phyloP scores from a whole-genome alignment of 257 asterid genomes.

The Capsicum chinense region DNA sequence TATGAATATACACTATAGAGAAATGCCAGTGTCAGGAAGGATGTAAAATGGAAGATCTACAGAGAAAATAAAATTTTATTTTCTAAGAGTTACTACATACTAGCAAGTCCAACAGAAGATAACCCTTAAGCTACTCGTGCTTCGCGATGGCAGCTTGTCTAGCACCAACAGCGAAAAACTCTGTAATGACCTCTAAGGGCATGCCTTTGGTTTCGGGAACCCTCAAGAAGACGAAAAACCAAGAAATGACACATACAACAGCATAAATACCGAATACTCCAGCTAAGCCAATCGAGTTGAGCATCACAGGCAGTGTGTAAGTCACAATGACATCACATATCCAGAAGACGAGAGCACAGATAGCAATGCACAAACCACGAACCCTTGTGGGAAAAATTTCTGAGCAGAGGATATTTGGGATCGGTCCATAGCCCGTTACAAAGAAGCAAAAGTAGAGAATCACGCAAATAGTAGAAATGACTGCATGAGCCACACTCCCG shows the following conservation, averaged over 20 bases:
- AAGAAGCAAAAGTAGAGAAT: slow-evolving; percentile 84
- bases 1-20: neutral
- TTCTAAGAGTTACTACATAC: neutral
- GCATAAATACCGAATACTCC: slow-evolving; percentile 85
- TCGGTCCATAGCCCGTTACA: slow-evolving; percentile 89
- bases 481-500: slow-evolving; percentile 65
- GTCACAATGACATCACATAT: slow-evolving; percentile 88
- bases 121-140: slow-evolving; percentile 37
- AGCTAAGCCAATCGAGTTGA: slow-evolving; percentile 71
- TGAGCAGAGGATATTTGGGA: slow-evolving; percentile 86
- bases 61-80: neutral
- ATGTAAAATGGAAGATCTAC: neutral
- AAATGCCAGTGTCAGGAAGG: neutral
- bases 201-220: slow-evolving; percentile 89
- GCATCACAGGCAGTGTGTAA: slow-evolving; percentile 78
- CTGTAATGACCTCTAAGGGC: slow-evolving; percentile 86
- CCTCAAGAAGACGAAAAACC: slow-evolving; percentile 71
- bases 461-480: slow-evolving; percentile 76
- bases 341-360: slow-evolving; percentile 88
- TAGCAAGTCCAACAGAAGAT: neutral
- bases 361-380: slow-evolving; percentile 92
- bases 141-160: slow-evolving; percentile 48
- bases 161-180: slow-evolving; percentile 87
- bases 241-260: slow-evolving; percentile 64
- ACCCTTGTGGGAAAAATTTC: slow-evolving; percentile 89